Evolutionary conservation across 129 eudicot genomes (phyloP).

Genomic region (Lactuca sativa): DNA sequence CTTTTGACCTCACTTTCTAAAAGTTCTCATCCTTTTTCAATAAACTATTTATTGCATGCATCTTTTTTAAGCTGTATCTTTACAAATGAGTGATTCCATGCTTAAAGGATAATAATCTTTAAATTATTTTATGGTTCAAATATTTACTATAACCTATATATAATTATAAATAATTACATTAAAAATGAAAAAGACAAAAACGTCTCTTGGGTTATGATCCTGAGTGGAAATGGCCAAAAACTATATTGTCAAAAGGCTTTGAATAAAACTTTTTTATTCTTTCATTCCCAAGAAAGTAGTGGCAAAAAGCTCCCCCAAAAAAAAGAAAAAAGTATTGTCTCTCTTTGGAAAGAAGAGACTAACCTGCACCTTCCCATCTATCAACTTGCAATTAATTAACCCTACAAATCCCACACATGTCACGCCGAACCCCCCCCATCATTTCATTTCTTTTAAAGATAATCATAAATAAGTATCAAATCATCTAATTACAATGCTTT

Average conservation of each 20-base stretch:
- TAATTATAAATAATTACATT: neutral
- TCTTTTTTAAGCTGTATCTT: neutral
- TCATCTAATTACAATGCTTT: too few species aligned
- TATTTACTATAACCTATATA: neutral
- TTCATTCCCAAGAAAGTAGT: conserved; percentile 66
- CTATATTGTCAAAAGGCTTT: conserved; percentile 22
- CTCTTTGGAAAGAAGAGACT: conserved; percentile 42
- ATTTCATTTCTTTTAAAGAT: conserved; percentile 5
- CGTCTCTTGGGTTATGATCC: conserved; percentile 38
- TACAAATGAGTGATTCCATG: neutral
- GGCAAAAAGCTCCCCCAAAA: conserved; percentile 20
- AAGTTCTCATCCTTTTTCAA: conserved; percentile 26
- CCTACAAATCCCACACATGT: conserved; percentile 20
- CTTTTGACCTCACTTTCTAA: conserved; percentile 33
- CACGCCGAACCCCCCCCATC: conserved; percentile 36
- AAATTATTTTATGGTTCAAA: too few species aligned
- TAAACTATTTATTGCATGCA: conserved; percentile 5
- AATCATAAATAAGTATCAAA: neutral
- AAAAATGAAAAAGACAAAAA: conserved; percentile 28
- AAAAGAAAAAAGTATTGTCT: conserved; percentile 33
- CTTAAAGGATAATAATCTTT: neutral
- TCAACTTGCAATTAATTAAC: conserved; percentile 23
- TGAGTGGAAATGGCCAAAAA: conserved; percentile 19
- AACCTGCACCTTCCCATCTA: conserved; percentile 33
- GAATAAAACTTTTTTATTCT: conserved; percentile 34